phyloP scores from a whole-genome alignment of 139 green algal species.

The Choricystis sp. region DNA sequence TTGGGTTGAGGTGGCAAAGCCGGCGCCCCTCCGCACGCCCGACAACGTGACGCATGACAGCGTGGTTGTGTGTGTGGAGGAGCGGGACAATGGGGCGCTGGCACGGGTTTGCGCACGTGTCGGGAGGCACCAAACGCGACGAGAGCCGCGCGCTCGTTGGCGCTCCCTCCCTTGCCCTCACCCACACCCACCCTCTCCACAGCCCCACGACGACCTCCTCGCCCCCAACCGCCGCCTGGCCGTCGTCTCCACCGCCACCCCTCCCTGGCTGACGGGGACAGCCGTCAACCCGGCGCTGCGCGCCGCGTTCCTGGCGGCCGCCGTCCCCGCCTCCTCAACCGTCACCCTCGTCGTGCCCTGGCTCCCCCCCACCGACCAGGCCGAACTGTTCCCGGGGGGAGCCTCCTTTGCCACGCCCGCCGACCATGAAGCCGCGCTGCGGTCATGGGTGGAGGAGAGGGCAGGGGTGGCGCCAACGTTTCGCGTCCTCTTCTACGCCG shows the following conservation, averaged over 20 bases:
- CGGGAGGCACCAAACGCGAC: too few species aligned
- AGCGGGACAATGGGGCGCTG: too few species aligned
- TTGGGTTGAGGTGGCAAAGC: too few species aligned
- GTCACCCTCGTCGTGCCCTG: slow-evolving; percentile 52
- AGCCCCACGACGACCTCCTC: too few species aligned
- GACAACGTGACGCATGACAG: too few species aligned
- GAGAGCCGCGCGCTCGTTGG: too few species aligned
- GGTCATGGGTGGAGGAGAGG: slow-evolving; percentile 15
- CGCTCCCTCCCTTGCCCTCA: not conserved
- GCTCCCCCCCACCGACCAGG: slow-evolving; percentile 30
- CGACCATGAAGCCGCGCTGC: slow-evolving; percentile 1
- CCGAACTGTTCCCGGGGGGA: slow-evolving; percentile 23
- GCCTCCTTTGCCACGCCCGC: slow-evolving; percentile 30
- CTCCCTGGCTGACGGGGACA: slow-evolving; percentile 57
- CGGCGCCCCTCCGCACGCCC: too few species aligned
- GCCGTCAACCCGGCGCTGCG: slow-evolving; percentile 47
- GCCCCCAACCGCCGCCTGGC: not conserved
- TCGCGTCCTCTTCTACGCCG: slow-evolving; percentile 10
- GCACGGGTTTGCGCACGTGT: too few species aligned
- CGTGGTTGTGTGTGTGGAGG: too few species aligned
- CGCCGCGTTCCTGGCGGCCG: slow-evolving; percentile 39
- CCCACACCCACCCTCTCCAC: not conserved
- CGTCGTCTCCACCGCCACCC: slow-evolving; percentile 42
- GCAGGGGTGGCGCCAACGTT: slow-evolving; percentile 2
- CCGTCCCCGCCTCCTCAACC: too few species aligned